phyloP scores from a whole-genome alignment of 2,329 filamentous ascomycete genomes.

The Pleoardoris graminearum region DNA sequence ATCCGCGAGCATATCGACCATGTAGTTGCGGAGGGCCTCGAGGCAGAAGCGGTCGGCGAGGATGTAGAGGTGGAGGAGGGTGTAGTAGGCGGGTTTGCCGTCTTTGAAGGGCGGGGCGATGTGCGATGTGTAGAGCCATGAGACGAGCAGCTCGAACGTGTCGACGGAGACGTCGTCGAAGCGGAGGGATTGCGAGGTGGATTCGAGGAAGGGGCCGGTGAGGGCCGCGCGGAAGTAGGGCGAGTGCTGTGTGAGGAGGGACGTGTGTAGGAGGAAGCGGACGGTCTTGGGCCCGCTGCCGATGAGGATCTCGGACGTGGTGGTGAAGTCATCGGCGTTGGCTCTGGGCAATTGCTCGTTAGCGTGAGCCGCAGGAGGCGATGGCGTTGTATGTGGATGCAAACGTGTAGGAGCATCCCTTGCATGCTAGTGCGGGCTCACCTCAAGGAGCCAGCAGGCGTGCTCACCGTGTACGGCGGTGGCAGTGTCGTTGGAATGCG shows the following conservation, averaged over 20 bases:
- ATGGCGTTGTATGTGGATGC: background rate
- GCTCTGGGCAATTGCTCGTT: conserved; percentile 30
- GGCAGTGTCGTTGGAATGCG: conserved; percentile 32
- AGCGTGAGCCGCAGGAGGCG: background rate
- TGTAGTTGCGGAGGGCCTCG: conserved; percentile 50
- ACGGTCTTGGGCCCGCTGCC: conserved; percentile 49
- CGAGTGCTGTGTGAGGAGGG: conserved; percentile 52
- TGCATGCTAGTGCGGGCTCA: conserved; percentile 22
- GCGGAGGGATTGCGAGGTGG: conserved; percentile 46
- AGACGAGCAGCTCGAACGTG: conserved; percentile 55
- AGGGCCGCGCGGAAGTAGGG: conserved; percentile 58
- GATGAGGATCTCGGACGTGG: conserved; percentile 43
- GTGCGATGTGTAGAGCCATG: conserved; percentile 55
- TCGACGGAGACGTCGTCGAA: conserved; percentile 51
- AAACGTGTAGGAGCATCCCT: conserved; percentile 12
- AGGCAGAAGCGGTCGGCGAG: conserved; percentile 54
- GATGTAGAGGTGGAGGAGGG: conserved; percentile 52
- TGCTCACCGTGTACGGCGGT: conserved; percentile 35
- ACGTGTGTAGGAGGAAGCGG: conserved; percentile 53
- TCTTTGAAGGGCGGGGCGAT: conserved; percentile 50
- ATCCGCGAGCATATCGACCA: conserved; percentile 49
- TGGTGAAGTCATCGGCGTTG: conserved; percentile 47
- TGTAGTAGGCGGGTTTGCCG: conserved; percentile 55
- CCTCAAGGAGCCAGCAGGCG: conserved; percentile 19
- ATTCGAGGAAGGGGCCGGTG: conserved; percentile 53